Evolutionary conservation across 2,329 filamentous ascomycete genomes (phyloP).

Genomic region (Pleurostoma richardsiae): DNA sequence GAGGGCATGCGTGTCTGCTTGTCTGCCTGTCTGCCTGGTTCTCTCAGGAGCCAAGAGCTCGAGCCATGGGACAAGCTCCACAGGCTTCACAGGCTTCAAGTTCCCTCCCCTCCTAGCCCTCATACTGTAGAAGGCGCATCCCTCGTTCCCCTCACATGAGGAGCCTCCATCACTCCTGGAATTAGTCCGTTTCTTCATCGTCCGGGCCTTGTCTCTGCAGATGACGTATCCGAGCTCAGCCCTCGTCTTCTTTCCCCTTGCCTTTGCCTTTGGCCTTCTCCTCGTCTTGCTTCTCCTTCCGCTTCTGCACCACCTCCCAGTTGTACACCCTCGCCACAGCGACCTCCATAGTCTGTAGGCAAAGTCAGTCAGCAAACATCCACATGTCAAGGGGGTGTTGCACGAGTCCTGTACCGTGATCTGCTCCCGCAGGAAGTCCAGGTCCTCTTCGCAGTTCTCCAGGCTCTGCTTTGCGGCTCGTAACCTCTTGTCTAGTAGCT

Average conservation of each 20-base stretch:
- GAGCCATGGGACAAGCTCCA: no score
- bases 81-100: no score
- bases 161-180: no score
- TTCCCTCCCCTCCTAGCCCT: no score
- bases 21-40: no score
- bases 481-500: conserved; percentile 72
- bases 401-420: conserved; percentile 64
- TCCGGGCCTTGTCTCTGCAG: no score
- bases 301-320: conserved; percentile 94
- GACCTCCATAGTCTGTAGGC: conserved; percentile 82
- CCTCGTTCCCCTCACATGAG: no score
- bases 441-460: conserved; percentile 88
- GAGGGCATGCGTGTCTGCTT: no score
- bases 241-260: conserved; percentile 21
- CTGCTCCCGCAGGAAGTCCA: conserved; percentile 93
- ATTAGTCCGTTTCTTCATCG: no score
- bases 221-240: no score
- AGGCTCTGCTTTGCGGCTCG: conserved; percentile 73
- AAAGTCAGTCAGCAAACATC: conserved; percentile 1
- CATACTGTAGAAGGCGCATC: no score
- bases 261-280: conserved; percentile 38
- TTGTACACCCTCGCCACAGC: conserved; percentile 97
- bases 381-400: neutral
- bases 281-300: conserved; percentile 77
- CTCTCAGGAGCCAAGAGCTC: no score